Conservation (phyloP, 768 basidiomycete species). For the Auriculariales sp. region DNA sequence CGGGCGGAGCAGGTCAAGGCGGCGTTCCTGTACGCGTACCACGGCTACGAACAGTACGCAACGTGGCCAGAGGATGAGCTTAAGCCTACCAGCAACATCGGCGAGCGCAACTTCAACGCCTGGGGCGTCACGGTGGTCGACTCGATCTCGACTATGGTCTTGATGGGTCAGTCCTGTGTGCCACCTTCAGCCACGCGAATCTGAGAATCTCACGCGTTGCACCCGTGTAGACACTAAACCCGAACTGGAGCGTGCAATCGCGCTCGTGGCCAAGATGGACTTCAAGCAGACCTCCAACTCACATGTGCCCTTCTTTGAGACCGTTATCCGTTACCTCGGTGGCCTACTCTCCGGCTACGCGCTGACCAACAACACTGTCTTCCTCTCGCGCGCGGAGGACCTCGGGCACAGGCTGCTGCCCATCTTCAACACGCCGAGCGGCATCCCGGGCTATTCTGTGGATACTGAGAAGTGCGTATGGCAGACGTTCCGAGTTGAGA, state of each 20-base stretch:
- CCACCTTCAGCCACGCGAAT: neutral
- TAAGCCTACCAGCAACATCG: constrained; percentile 31
- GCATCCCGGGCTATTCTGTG: constrained; percentile 57
- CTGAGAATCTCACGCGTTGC: too few relatives aligned
- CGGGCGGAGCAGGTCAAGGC: constrained; percentile 41
- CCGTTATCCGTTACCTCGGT: constrained; percentile 80
- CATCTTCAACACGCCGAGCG: constrained; percentile 53
- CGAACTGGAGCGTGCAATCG: constrained; percentile 53
- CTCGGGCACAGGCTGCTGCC: constrained; percentile 60
- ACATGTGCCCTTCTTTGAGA: constrained; percentile 59
- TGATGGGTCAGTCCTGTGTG: constrained; percentile 45
- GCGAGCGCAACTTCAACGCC: constrained; percentile 51
- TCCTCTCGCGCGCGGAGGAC: constrained; percentile 61
- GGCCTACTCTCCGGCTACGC: constrained; percentile 78
- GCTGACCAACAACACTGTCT: constrained; percentile 44
- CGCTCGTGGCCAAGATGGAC: constrained; percentile 31
- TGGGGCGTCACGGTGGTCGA: constrained; percentile 73
- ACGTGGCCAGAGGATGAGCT: constrained; percentile 47
- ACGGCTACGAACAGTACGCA: constrained; percentile 46
- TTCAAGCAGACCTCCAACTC: constrained; percentile 25
- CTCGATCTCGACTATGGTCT: constrained; percentile 70
- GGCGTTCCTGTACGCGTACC: constrained; percentile 56
- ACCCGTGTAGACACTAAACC: constrained; percentile 9
- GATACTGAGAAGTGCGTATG: constrained; percentile 42
- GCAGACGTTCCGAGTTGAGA: constrained; percentile 20